Base-by-base conservation (phyloP, 176 grass and related monocot genomes). In the Triticum monococcum region DNA sequence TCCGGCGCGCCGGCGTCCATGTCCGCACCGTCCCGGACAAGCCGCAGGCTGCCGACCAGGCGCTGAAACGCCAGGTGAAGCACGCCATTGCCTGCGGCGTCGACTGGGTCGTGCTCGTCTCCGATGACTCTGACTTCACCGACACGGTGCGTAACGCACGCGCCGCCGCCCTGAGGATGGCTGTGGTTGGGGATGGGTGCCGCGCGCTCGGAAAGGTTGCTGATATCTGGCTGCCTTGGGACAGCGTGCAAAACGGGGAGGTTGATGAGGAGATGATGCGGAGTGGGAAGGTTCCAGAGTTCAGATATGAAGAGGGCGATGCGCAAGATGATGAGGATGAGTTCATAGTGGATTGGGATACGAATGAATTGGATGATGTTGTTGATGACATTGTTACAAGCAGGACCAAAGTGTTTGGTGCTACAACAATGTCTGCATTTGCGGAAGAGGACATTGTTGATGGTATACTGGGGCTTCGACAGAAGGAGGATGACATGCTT, bases 221-320 rank as follows among this genome's bases (percentile, higher is more conserved):
- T 48, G 91, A 96, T 68, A 89, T 98, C 81, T 95, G 96, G 96
- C 78, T 98, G 65, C 90, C 96, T 75, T 95, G 96, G 96, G 86
- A 87, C 18, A 72, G 78, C 9, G 93, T 98, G 2, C 91, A 96
- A 82, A 96, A 86, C 48, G 96, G 96, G 75, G 84, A 96, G 56
- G 86, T 98, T 66, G 91, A 88, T 35, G 86, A 92, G 81, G 91
- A 92, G 46, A 50, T 91, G 68, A 36, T 98, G 90, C 67, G 81
- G 64, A 86, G 33, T 5, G 62, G 86, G 14, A 75, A 79, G 26
- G 67, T 28, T 85, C 26, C 48, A n/a, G 61, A 79, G 3, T 77
- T 83, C 7, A 25, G 79, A 46, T 22, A 63, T 2, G 90, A 86
- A 30, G 78, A 88, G 61, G 74, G 86, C 31, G 63, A 80, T 85